A percentile compares a stretch with the other conserved stretches of the same genome.
phyloP scores from a whole-genome alignment of 306 rosid genomes.

The Quercus parvula region DNA sequence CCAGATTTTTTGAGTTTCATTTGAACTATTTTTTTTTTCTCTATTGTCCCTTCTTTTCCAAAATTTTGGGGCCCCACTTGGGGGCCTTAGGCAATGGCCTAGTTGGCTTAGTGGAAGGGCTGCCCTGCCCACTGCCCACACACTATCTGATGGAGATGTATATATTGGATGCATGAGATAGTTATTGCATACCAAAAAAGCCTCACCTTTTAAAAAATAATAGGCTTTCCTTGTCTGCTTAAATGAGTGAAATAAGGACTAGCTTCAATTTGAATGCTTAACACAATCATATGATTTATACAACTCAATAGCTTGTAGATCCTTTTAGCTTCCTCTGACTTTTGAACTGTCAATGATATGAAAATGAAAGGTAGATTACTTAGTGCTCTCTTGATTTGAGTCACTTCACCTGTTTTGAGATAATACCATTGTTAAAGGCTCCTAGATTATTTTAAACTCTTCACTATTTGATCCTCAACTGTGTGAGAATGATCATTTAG shows the following conservation, averaged over 20 bases:
- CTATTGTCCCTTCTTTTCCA: too few relatives aligned
- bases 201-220: too few relatives aligned
- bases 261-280: neutral
- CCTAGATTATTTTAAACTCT: neutral
- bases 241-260: neutral
- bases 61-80: too few relatives aligned
- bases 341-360: neutral
- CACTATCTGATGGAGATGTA: too few relatives aligned
- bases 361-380: neutral
- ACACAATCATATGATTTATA: neutral
- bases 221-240: too few relatives aligned
- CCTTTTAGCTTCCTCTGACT: neutral
- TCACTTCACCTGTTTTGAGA: neutral
- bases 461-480: neutral
- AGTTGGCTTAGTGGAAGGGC: too few relatives aligned
- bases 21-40: too few relatives aligned
- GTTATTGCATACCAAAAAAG: too few relatives aligned
- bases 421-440: neutral
- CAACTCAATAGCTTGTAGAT: neutral
- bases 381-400: neutral
- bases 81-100: too few relatives aligned
- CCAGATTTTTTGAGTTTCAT: too few relatives aligned
- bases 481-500: neutral
- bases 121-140: too few relatives aligned
- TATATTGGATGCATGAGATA: too few relatives aligned